Evolutionary conservation across 805 yeast genomes (phyloP).

Genomic region (Jamesozyma lodderae): DNA sequence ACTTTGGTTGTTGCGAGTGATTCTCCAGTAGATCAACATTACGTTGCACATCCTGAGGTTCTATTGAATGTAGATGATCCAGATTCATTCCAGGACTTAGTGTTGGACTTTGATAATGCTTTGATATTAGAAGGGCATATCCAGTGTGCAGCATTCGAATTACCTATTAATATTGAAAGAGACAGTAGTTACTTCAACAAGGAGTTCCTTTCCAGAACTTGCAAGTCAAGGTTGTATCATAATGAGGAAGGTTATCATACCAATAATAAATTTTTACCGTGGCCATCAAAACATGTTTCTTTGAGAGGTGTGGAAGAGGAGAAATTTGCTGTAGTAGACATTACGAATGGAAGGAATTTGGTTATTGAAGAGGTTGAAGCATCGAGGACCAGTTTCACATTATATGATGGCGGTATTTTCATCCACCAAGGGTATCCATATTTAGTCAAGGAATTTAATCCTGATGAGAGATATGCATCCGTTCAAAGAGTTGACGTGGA

Average conservation of each 20-base stretch:
- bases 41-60: conserved; percentile 44
- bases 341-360: conserved; percentile 63
- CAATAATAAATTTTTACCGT: conserved; percentile 55
- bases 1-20: conserved; percentile 78
- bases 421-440: conserved; percentile 91
- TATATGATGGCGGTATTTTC: conserved; percentile 88
- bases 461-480: conserved; percentile 70
- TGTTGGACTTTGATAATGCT: conserved; percentile 51
- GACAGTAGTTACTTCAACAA: conserved; percentile 50
- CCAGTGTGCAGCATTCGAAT: conserved; percentile 90
- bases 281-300: conserved; percentile 71
- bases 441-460: conserved; percentile 72
- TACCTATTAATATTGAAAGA: conserved; percentile 47
- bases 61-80: conserved; percentile 34
- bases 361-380: conserved; percentile 87
- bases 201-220: conserved; percentile 27
- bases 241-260: conserved; percentile 45
- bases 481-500: conserved; percentile 87
- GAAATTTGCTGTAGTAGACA: conserved; percentile 81
- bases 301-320: conserved; percentile 79
- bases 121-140: conserved; percentile 70
- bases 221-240: conserved; percentile 33
- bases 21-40: conserved; percentile 80
- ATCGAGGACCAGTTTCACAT: conserved; percentile 77
- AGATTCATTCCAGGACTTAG: conserved; percentile 49